Evolutionary conservation across 331 rosid species (phyloP), one percentile per base, ranked within the genome.

Genomic region (Malus hybrid): DNA sequence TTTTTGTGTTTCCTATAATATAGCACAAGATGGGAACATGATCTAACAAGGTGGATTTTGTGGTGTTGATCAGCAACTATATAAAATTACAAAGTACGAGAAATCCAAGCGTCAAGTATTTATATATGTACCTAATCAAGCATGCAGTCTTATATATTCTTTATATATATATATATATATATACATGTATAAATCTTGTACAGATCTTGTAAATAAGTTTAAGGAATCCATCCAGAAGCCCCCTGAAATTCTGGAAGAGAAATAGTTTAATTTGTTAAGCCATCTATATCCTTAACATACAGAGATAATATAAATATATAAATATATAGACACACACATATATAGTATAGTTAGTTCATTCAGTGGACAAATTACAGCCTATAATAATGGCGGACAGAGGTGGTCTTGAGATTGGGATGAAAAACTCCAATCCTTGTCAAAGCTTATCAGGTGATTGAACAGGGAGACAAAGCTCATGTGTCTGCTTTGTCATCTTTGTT

Each of bases 401-500:
- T 42, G 48, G 48, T 14, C 48, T 42, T 10, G 48, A 10, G 48
- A 42, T 42, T 42, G 3, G 48, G 14, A 42, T 42, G 14, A 10
- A 42, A 42, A 42, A 1, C 48, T 14, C 59, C 59, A 52, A 14
- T 52, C 59, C 59, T 52, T 16, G 65, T 71, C 86, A 10, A 10
- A 42, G 56, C 60, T 80, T 80, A 70, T 75, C 71, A 69, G 78
- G 72, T 72, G 82, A 78, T 66, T 70, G 78, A 75, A 74, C 73
- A 31, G 76, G 82, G 70, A 77, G 85, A 82, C 87, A 86, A 59
- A 67, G 65, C 73, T 81, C 81, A 86, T 68, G 73, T 65, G 81
- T 79, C 84, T 77, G 31, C 70, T 75, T 86, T 83, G 87, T 86
- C 88, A 82, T 78, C 82, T 78, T 87, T 61, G 69, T 67, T 77